Evolutionary conservation across 371 early-diverging fungal species (phyloP).

Genomic region (Sporodiniella umbellata): DNA sequence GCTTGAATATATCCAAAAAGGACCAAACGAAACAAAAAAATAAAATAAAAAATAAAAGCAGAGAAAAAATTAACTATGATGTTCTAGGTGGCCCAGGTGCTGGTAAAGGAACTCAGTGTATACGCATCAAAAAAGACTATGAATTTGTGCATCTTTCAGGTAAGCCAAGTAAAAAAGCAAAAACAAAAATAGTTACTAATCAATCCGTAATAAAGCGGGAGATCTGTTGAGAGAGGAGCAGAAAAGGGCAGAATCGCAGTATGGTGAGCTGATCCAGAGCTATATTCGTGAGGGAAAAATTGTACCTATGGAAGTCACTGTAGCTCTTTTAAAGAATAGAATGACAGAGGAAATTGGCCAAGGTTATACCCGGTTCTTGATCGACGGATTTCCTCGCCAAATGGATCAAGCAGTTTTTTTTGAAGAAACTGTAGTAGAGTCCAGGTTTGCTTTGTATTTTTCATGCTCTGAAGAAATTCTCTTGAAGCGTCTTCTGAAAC

Average conservation of each 20-base stretch:
- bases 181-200: not conserved
- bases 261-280: constrained; percentile 85
- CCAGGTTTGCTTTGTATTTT: constrained; percentile 76
- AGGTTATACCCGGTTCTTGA: constrained; percentile 68
- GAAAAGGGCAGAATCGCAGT: constrained; percentile 76
- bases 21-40: too few relatives aligned
- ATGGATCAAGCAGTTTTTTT: constrained; percentile 90
- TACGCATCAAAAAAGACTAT: constrained; percentile 81
- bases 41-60: too few relatives aligned
- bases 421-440: constrained; percentile 72
- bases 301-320: constrained; percentile 95
- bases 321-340: constrained; percentile 82
- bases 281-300: constrained; percentile 93
- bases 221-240: constrained; percentile 94
- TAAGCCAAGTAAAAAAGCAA: constrained; percentile 19
- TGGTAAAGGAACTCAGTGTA: constrained; percentile 96
- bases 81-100: constrained; percentile 79
- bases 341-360: constrained; percentile 70
- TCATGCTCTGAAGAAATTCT: constrained; percentile 86
- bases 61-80: not conserved
- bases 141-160: constrained; percentile 94
- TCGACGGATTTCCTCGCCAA: constrained; percentile 58
- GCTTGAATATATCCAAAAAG: too few relatives aligned
- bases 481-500: constrained; percentile 77
- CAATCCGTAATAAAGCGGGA: constrained; percentile 64